These are phyloP conservation scores for Picea glauca DNA, from an alignment of 75 land plant species.

Conservation along the genomic window DNA sequence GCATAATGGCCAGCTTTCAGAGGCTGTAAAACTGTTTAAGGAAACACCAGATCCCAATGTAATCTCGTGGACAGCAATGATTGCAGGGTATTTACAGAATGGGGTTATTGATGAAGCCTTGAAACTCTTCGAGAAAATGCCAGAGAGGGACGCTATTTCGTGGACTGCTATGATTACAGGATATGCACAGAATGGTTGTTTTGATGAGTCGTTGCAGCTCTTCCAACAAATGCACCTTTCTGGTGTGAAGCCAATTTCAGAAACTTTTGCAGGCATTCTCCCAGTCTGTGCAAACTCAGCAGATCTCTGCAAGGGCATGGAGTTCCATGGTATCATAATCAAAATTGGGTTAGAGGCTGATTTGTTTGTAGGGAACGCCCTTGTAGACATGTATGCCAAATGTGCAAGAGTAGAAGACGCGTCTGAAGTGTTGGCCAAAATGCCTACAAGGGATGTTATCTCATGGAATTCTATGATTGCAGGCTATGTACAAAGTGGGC, in stretches of 20 bases:
- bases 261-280: conserved; percentile 48
- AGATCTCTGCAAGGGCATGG: conserved; percentile 18
- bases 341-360: conserved; percentile 12
- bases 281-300: conserved; percentile 56
- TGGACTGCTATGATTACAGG: conserved; percentile 67
- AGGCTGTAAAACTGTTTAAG: conserved; percentile 14
- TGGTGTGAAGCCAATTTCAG: conserved; percentile 30
- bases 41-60: conserved; percentile 11
- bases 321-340: conserved; percentile 13
- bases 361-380: conserved; percentile 15
- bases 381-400: conserved; percentile 23
- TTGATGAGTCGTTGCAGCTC: conserved; percentile 59
- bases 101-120: conserved; percentile 41
- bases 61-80: conserved; percentile 12
- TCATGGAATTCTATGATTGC: conserved; percentile 22
- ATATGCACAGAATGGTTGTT: conserved; percentile 42
- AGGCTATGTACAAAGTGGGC: conserved; percentile 19
- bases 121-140: conserved; percentile 55
- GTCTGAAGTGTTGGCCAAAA: conserved; percentile 7
- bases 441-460: conserved; percentile 15
- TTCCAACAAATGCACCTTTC: conserved; percentile 54
- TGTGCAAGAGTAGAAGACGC: conserved; percentile 15
- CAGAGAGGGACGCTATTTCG: conserved; percentile 45
- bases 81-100: conserved; percentile 15
- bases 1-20: conserved; percentile 8